A percentile compares a stretch with the other conserved stretches of the same genome.
Conservation (phyloP, 306 rosid genomes). For the Malus sieversii region DNA sequence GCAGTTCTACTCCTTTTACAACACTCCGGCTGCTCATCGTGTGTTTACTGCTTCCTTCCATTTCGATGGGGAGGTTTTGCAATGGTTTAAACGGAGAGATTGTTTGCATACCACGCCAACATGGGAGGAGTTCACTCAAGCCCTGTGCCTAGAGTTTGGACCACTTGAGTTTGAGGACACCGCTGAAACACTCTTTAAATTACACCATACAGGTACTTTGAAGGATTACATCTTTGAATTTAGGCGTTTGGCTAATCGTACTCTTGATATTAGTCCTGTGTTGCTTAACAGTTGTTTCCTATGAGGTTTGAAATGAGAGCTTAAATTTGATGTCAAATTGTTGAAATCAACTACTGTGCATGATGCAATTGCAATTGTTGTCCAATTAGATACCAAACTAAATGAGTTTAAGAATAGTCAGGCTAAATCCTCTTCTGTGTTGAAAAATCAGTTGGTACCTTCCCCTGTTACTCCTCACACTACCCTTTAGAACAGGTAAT, state of each 20-base stretch:
- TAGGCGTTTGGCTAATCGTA: neutral
- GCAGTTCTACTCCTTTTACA: no score
- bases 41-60: no score
- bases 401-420: neutral
- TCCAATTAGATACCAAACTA: neutral
- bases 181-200: rapidly evolving
- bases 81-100: no score
- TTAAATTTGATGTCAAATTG: neutral
- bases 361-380: neutral
- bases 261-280: neutral
- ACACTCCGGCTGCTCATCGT: no score
- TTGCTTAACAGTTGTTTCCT: no score
- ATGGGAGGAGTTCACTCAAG: neutral
- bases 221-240: neutral
- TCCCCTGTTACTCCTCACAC: rapidly evolving
- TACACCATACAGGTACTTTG: neutral
- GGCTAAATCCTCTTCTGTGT: no score
- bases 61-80: no score
- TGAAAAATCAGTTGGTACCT: no score
- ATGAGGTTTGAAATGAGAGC: neutral
- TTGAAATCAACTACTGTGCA: neutral
- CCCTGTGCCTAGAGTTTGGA: neutral
- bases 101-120: rapidly evolving
- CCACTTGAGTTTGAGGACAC: neutral
- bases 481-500: rapidly evolving